Base-by-base conservation (phyloP, 2,329 filamentous ascomycete species). In the Chaetomium sp. region DNA sequence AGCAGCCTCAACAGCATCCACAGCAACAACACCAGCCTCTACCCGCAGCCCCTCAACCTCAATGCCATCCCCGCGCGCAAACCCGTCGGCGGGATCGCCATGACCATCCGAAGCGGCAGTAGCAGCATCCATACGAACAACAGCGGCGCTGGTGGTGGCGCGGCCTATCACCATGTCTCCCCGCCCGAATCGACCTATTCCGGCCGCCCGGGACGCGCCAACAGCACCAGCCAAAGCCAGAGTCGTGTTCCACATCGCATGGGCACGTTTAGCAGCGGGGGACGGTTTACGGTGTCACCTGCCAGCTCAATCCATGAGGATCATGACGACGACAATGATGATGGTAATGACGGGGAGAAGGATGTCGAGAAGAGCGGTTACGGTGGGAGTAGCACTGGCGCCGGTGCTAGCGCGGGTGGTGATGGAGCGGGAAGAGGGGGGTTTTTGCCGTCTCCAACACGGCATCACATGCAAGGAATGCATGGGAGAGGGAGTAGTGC, bases 221-320 rank as follows among this genome's bases (percentile, higher is more conserved):
- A 33, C 32, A 32, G 41, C 38, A 52, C 48, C 33, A 40, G 32
- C 1, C 44, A 43, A 4, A 47, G 42, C 19, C 42, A 35, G 34
- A 49, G 40, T 3, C 19, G 19, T 27, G 19, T 27, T 8, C 57
- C 55, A 8, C 57, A 57, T 40, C 58, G 55, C 53, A 54, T 54
- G 52, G 60, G 55, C 40, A 59, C 60, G 5, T 47, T 60, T 14
- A 59, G 46, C 53, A 56, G 53, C 35, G 57, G 55, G 2, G 57
- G 52, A 1, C 40, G 53, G 11, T 53, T 58, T n/a, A 56, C 57
- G 3, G 58, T 64, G 34, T 64, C 62, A 2, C 62, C 62, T 1
- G 59, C 62, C 1, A 64, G 62, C 41, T 64, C 62, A 12, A 59
- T 61, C 32, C 62, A 59, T 35, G 56, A 53, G 12, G 57, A 52